Evolutionary conservation across 768 basidiomycete species (phyloP).

Genomic region (Amanita subjunquillea): DNA sequence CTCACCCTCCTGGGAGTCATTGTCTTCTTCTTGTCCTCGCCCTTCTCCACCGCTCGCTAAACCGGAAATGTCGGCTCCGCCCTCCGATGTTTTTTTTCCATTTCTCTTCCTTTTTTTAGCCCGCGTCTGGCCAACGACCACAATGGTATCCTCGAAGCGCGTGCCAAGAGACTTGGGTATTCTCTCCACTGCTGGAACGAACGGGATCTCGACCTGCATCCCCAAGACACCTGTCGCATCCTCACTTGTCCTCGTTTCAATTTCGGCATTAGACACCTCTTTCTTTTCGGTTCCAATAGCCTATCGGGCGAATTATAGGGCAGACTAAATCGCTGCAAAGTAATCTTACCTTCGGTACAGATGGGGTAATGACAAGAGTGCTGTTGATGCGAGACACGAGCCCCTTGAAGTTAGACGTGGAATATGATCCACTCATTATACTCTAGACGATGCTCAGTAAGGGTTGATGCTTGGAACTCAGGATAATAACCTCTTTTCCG

Average conservation of each 20-base stretch:
- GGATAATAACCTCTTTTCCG: neutral
- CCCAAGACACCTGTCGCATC: slow-evolving; percentile 18
- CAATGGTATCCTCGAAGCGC: slow-evolving; percentile 50
- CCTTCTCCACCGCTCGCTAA: slow-evolving; percentile 6
- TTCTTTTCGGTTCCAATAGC: slow-evolving; percentile 5
- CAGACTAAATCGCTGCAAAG: neutral
- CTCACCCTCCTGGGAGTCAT: slow-evolving; percentile 2
- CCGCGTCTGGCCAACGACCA: slow-evolving; percentile 57
- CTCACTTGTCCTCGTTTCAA: slow-evolving; percentile 6
- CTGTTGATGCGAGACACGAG: slow-evolving; percentile 60
- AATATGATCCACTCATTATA: neutral
- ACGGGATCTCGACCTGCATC: slow-evolving; percentile 65
- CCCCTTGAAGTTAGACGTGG: slow-evolving; percentile 31
- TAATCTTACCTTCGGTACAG: slow-evolving; percentile 29
- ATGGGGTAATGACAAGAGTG: slow-evolving; percentile 49
- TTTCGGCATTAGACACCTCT: slow-evolving; percentile 7
- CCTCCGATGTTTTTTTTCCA: neutral
- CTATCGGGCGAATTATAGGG: neutral
- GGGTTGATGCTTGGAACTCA: no score
- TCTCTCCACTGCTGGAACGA: slow-evolving; percentile 60
- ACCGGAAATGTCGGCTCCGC: neutral
- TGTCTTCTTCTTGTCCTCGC: slow-evolving; percentile 7
- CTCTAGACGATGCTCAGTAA: neutral
- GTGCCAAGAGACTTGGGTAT: slow-evolving; percentile 14
- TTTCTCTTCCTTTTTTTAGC: slow-evolving; percentile 58